A percentile compares a stretch with the other conserved stretches of the same genome.
These are phyloP conservation scores for Leccinum ponderosum DNA, from an alignment of 1,284 basidiomycete genomes.

Conservation along the genomic window DNA sequence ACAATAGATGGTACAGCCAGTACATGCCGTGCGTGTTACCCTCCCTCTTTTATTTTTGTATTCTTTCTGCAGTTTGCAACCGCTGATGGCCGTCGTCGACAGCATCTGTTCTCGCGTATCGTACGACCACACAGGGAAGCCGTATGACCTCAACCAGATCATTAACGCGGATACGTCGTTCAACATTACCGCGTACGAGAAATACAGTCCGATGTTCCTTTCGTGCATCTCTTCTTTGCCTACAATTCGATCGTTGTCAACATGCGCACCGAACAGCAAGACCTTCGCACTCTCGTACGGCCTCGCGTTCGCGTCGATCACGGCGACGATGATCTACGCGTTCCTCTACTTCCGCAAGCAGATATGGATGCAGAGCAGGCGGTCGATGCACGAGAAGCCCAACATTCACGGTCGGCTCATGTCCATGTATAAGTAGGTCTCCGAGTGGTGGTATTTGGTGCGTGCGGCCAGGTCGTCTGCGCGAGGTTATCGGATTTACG, in stretches of 20 bases:
- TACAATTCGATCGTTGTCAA: not conserved
- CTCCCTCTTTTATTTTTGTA: not conserved
- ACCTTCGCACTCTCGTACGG: conserved; percentile 73
- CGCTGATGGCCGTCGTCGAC: conserved; percentile 1
- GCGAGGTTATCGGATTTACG: not conserved
- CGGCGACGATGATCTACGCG: conserved; percentile 68
- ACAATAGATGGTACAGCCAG: conserved; percentile 62
- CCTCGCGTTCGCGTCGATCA: conserved; percentile 67
- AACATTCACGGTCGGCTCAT: conserved; percentile 80
- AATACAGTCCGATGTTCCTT: conserved; percentile 85
- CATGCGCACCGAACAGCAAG: conserved; percentile 4
- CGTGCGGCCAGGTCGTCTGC: not conserved
- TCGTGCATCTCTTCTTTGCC: conserved; percentile 41
- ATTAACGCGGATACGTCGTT: conserved; percentile 61
- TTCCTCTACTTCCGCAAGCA: conserved; percentile 68
- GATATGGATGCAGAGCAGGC: conserved; percentile 54
- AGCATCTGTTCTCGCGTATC: conserved; percentile 53
- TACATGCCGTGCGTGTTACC: conserved; percentile 46
- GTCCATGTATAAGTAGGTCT: conserved; percentile 69
- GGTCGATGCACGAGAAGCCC: conserved; percentile 60
- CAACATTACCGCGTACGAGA: conserved; percentile 64
- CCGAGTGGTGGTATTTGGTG: conserved; percentile 67
- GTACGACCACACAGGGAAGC: conserved; percentile 62
- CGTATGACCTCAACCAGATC: conserved; percentile 72
- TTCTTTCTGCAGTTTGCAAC: not conserved